Evolutionary conservation across 2,329 filamentous ascomycete species (phyloP), one percentile per base, ranked within the genome.

Genomic region (Hypoxylon sp.): DNA sequence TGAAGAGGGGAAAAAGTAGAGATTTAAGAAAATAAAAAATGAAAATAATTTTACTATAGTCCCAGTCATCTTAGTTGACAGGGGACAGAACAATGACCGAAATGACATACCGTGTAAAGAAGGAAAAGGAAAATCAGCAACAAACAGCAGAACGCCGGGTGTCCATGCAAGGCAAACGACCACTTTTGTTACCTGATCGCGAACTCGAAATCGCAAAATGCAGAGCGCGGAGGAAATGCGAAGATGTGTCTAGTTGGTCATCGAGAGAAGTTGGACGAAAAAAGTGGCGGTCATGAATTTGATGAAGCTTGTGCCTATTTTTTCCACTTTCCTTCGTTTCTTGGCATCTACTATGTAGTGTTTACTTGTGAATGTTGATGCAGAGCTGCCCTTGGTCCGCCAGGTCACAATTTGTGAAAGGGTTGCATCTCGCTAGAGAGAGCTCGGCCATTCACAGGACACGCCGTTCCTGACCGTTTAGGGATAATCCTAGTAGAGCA

Each of bases 331-430:
- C 59, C 24, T 52, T 34, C 54, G 17, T 34, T 47, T 3, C 43
- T 60, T 62, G 55, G 51, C 48, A 34, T 39, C 6, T 32, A n/a
- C n/a, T n/a, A n/a, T n/a, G n/a, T n/a, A 26, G 46, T 69, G 67
- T 69, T 68, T 65, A 69, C 67, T 65, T 69, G 50, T 69, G 64
- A 69, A 69, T 69, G 67, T 69, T 69, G 67, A 69, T 64, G 54
- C 57, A 56, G 52, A 52, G 32, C 26, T 15, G 10, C 46, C 47
- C 54, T 37, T 13, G 11, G 37, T 58, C 49, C 58, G 65, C 65
- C 62, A 68, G 53, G 58, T 67, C 64, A 66, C 37, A 67, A 56
- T 41, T 64, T 59, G 56, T 67, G 58, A 62, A 59, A 64, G 47
- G 58, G 64, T 62, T 63, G 58, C 64, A 60, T 49, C 26, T n/a